Evolutionary conservation across 352 stramenopile species (phyloP), one percentile per base, ranked within the genome.

Genomic region (Pythium rishiriense): DNA sequence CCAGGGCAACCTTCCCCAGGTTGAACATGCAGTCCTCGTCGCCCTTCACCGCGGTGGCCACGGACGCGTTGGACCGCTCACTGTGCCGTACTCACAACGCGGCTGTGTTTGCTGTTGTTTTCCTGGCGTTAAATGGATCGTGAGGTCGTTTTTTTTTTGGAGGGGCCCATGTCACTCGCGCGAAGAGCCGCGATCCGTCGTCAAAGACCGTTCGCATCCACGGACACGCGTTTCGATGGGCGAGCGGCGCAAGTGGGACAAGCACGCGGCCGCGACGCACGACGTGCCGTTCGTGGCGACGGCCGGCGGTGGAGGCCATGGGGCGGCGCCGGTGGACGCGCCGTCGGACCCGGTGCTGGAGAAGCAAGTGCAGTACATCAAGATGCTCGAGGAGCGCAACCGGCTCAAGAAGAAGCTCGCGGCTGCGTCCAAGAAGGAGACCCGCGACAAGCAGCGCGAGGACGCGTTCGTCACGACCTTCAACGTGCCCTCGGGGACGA

Each of bases 361-460:
- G 62, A 91, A 90, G 73, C 83, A 93, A 62, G 60, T 79, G 28
- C 80, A 93, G 73, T 94, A 93, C 64, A 85, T 94, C 58, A 87
- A 87, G 70, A 87, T 92, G 59, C 66, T 94, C 37, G 85, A 94
- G 50, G 85, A 94, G 64, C 79, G 83, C 56, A 93, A 94, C 46
- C 80, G 85, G 3, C 70, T 94, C 22, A 87, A 87, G 66, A 94
- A 93, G 70, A 88, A 87, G 26, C 68, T 94, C 31, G 79, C 83
- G 19, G 74, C 70, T 19, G 72, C 78, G 8, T 78, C 74, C n/a
- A 88, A 85, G 62, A 69, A 69, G 22, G 66, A 83, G 61, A 66
- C 77, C 58, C 62, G 54, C 26, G 79, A 79, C 48, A 81, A 81
- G 52, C 77, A 90, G 54, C 69, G 83, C 24, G 85, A 94, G 50